phyloP scores from a whole-genome alignment of 768 basidiomycete species.

The Hericium coralloides region DNA sequence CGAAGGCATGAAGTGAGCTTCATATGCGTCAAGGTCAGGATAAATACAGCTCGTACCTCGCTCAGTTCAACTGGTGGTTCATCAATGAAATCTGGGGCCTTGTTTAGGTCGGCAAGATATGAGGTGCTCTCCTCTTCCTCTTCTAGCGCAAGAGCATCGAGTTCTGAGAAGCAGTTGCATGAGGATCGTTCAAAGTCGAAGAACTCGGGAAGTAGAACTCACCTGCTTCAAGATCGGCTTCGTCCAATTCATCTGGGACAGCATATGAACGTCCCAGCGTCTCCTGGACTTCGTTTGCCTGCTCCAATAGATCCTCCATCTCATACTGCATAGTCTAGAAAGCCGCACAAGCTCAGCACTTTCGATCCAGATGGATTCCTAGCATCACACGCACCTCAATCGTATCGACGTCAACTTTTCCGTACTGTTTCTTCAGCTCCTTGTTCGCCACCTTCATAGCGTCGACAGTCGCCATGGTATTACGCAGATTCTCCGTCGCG shows the following conservation, averaged over 20 bases:
- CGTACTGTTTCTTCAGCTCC: constrained; percentile 94
- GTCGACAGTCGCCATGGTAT: constrained; percentile 98
- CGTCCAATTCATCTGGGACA: constrained; percentile 96
- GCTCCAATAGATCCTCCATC: constrained; percentile 95
- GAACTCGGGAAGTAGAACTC: constrained; percentile 16
- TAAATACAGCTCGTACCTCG: constrained; percentile 39
- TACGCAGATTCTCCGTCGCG: constrained; percentile 94
- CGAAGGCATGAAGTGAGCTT: background rate
- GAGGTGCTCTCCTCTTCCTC: constrained; percentile 86
- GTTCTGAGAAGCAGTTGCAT: constrained; percentile 44
- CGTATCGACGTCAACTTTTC: constrained; percentile 95
- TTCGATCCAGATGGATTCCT: background rate
- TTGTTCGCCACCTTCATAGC: constrained; percentile 96
- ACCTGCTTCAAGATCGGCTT: constrained; percentile 96
- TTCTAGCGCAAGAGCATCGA: constrained; percentile 89
- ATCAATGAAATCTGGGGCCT: constrained; percentile 89
- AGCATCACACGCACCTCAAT: constrained; percentile 64
- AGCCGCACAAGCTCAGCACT: background rate
- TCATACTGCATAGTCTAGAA: constrained; percentile 87
- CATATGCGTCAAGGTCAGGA: background rate
- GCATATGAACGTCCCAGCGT: constrained; percentile 88
- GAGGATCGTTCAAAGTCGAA: background rate
- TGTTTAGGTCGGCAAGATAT: constrained; percentile 81
- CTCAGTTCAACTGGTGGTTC: constrained; percentile 65
- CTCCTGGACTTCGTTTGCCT: constrained; percentile 97